Percentiles rank a stretch among this genome's conserved stretches.
Conservation (phyloP, 2,329 filamentous ascomycete species). For the Diaporthe citrichinensis region DNA sequence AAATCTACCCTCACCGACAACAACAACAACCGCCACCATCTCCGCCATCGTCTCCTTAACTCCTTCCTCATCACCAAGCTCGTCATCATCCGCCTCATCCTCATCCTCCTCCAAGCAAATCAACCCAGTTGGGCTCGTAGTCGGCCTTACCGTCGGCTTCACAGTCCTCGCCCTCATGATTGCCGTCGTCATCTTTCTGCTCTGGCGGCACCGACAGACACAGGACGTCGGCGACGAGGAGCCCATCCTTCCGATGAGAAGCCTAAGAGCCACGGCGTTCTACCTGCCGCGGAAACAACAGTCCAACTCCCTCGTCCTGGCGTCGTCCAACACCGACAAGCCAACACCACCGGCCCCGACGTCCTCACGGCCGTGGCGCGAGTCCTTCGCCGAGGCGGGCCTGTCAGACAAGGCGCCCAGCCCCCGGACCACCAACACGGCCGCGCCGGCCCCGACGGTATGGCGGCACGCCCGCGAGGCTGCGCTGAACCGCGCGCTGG, state of each 20-base stretch:
- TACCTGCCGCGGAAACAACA: conserved; percentile 8
- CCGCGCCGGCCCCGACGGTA: conserved; percentile 13
- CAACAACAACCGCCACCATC: neutral
- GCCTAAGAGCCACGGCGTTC: neutral
- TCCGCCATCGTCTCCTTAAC: neutral
- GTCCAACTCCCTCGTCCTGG: neutral
- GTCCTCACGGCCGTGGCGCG: conserved; percentile 11
- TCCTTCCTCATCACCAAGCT: conserved; percentile 2
- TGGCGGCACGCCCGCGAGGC: conserved; percentile 16
- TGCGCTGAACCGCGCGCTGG: neutral
- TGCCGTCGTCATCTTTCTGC: conserved; percentile 24
- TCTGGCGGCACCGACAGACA: conserved; percentile 28
- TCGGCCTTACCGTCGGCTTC: conserved; percentile 15
- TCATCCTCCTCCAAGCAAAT: neutral
- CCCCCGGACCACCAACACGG: neutral
- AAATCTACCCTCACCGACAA: neutral
- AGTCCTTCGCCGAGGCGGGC: conserved; percentile 11
- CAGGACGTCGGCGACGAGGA: conserved; percentile 6
- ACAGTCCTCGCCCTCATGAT: conserved; percentile 23
- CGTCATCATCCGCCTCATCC: neutral
- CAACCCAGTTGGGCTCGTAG: conserved; percentile 28
- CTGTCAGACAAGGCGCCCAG: neutral
- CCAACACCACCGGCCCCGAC: conserved; percentile 25
- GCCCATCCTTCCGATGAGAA: neutral
- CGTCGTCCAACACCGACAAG: conserved; percentile 18